phyloP scores from a whole-genome alignment of 2,329 filamentous ascomycete species.

The Nemania sp. region DNA sequence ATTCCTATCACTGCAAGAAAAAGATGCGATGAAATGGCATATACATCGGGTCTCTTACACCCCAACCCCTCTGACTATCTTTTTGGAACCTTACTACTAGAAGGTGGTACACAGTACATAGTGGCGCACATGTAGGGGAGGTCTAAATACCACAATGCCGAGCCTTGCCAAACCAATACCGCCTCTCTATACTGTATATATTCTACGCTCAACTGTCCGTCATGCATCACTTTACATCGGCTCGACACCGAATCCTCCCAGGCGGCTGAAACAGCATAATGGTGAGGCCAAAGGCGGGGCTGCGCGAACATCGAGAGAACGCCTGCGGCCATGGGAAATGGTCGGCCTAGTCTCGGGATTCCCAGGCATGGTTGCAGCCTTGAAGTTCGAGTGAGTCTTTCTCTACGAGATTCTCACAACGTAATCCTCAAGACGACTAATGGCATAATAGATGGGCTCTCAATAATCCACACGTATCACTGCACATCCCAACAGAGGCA shows the following conservation, averaged over 20 bases:
- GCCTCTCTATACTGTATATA: constrained; percentile 92
- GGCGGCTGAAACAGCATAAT: constrained; percentile 92
- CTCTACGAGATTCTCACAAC: not conserved
- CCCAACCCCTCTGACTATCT: constrained; percentile 12
- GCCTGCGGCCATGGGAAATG: constrained; percentile 90
- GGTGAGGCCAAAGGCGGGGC: constrained; percentile 85
- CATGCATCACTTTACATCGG: constrained; percentile 85
- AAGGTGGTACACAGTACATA: not conserved
- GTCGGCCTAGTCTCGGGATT: constrained; percentile 88
- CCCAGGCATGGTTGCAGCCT: constrained; percentile 83
- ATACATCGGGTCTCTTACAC: not conserved
- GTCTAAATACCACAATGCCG: constrained; percentile 52
- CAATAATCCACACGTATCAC: constrained; percentile 83
- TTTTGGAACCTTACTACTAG: not conserved
- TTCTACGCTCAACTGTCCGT: constrained; percentile 84
- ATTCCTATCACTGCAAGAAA: not conserved
- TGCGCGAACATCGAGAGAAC: constrained; percentile 74
- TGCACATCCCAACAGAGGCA: constrained; percentile 77
- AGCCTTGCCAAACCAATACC: constrained; percentile 73
- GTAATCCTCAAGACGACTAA: constrained; percentile 33
- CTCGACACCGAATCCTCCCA: constrained; percentile 87
- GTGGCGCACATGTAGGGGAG: not conserved
- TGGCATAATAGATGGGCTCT: constrained; percentile 81
- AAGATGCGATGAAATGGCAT: constrained; percentile 32
- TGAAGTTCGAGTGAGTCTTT: constrained; percentile 89